Conservation (phyloP, 2,329 filamentous ascomycete genomes). For the Ceratocystis colombiana region DNA sequence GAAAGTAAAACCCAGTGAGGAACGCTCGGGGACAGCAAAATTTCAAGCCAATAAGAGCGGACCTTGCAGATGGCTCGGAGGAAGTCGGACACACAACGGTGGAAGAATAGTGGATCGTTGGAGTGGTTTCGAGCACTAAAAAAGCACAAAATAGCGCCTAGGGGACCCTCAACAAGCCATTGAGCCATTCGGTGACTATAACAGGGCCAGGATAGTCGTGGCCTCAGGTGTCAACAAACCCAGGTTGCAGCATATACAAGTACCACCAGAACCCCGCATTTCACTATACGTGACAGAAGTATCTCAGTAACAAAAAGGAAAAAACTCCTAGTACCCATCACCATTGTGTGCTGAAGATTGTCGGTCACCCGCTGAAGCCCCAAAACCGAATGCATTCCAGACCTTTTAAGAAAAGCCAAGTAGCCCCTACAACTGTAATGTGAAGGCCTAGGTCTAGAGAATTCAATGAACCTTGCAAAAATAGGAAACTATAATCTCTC, state of each 20-base stretch:
- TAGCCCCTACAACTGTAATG: no score
- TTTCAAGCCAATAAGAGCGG: slow-evolving; percentile 26
- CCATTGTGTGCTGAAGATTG: slow-evolving; percentile 12
- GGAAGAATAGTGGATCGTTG: slow-evolving; percentile 26
- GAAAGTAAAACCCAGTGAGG: slow-evolving; percentile 26
- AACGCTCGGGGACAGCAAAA: slow-evolving; percentile 27
- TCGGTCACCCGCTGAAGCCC: slow-evolving; percentile 7
- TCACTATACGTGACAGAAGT: slow-evolving; percentile 21
- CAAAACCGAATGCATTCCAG: not conserved
- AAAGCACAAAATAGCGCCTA: slow-evolving; percentile 21
- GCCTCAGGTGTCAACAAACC: slow-evolving; percentile 25
- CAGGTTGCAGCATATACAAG: slow-evolving; percentile 20
- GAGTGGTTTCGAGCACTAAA: slow-evolving; percentile 21
- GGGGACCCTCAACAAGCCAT: slow-evolving; percentile 5
- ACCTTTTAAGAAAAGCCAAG: not conserved
- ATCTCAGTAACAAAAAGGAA: slow-evolving; percentile 21
- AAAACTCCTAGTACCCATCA: slow-evolving; percentile 11
- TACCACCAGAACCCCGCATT: slow-evolving; percentile 25
- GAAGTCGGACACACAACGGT: slow-evolving; percentile 26
- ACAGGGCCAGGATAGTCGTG: slow-evolving; percentile 21
- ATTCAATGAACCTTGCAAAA: no score
- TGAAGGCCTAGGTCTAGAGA: no score
- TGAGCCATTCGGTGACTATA: not conserved
- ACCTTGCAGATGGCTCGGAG: slow-evolving; percentile 25
- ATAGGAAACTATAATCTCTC: no score